Evolutionary conservation across 2,329 filamentous ascomycete genomes (phyloP).

Genomic region (Monilinia polystroma): DNA sequence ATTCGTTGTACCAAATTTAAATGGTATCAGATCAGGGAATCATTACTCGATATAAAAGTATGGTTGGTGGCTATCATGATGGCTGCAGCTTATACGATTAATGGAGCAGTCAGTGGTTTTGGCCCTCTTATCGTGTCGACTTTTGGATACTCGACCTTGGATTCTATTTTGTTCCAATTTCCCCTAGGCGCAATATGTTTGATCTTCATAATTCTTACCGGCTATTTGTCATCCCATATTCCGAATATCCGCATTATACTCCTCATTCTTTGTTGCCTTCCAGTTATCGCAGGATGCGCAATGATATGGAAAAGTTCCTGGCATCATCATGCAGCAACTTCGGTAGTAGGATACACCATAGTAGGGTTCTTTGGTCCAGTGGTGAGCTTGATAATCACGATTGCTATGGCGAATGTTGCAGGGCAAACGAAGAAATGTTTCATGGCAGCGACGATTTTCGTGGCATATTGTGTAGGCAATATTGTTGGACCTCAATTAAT

Average conservation of each 20-base stretch:
- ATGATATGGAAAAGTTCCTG: slow-evolving; percentile 71
- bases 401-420: slow-evolving; percentile 67
- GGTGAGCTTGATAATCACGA: slow-evolving; percentile 58
- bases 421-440: slow-evolving; percentile 77
- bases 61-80: slow-evolving; percentile 67
- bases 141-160: slow-evolving; percentile 63
- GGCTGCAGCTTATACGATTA: slow-evolving; percentile 68
- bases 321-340: slow-evolving; percentile 63
- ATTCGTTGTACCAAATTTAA: slow-evolving; percentile 63
- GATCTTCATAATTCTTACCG: slow-evolving; percentile 63
- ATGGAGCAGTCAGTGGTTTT: slow-evolving; percentile 69
- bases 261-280: slow-evolving; percentile 65
- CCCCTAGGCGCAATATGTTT: slow-evolving; percentile 69
- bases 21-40: slow-evolving; percentile 56
- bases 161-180: slow-evolving; percentile 72
- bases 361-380: slow-evolving; percentile 53
- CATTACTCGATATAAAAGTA: slow-evolving; percentile 57
- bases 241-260: slow-evolving; percentile 64
- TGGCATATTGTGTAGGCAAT: slow-evolving; percentile 73
- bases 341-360: slow-evolving; percentile 51
- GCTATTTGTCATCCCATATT: slow-evolving; percentile 60
- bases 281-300: slow-evolving; percentile 70
- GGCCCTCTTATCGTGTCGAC: slow-evolving; percentile 71
- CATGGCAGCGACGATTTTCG: slow-evolving; percentile 71
- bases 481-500: slow-evolving; percentile 74